Evolutionary conservation across 176 grass and related monocot genomes (phyloP), one percentile per base, ranked within the genome.

Genomic region (Bonia amplexicaulis): DNA sequence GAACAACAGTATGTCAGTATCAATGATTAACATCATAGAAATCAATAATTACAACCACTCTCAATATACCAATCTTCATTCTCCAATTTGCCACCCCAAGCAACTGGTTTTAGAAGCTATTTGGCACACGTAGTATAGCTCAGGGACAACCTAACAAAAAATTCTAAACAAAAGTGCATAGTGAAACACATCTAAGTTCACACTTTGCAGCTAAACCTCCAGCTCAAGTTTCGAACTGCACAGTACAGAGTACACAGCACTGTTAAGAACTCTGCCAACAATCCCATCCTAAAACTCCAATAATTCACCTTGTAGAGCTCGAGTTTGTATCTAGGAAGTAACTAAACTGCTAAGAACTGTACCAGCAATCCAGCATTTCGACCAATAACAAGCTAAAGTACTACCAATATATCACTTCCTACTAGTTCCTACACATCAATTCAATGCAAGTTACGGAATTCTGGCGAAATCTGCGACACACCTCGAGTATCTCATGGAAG

Each of bases 401-500:
- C 26, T 35, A 47, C 3, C 15, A 52, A 26, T 12, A 62, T 62
- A 62, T 62, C 59, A 62, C 4, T 26, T 27, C n/a, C 6, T 49
- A 46, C 40, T 37, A 44, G 46, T 14, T n/a, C 55, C 8, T 40
- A 51, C 73, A 80, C 6, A 53, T 68, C 8, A 62, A 33, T 44
- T n/a, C 57, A 57, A 73, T 60, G 33, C 19, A 69, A 33, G 47
- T 37, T 60, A 80, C 9, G 35, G 13, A n/a, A 78, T 80, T 78
- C 12, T 20, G 12, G 39, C 10, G 26, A 37, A 85, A 77, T 47
- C 29, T 1, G 39, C 17, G 6, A 47, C 35, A 3, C 26, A 98
- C 96, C 93, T 98, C 93, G 40, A 98, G 75, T 69, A 95, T 98
- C 70, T 95, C 96, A 27, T 98, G 96, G 76, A 92, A 92, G 44